Evolutionary conservation across 805 yeast species (phyloP).

Genomic region (Metschnikowia drakensbergensis): DNA sequence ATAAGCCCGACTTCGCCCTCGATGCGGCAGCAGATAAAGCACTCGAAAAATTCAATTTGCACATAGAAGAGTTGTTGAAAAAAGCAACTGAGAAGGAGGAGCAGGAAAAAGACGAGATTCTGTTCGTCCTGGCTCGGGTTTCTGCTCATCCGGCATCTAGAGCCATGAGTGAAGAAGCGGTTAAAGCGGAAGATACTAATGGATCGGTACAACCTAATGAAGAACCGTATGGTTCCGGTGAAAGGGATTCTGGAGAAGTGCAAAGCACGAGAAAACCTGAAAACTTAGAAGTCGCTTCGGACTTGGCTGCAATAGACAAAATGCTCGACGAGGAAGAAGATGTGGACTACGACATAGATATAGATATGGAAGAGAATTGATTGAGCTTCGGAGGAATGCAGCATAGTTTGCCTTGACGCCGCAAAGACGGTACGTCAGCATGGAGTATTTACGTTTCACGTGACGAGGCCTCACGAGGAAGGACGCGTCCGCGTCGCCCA

Average conservation of each 20-base stretch:
- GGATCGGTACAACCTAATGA: background rate
- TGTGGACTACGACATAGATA: slow-evolving; percentile 34
- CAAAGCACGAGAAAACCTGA: background rate
- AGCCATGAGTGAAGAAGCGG: background rate
- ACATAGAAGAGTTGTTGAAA: slow-evolving; percentile 22
- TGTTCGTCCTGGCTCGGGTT: slow-evolving; percentile 3
- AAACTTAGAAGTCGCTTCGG: slow-evolving; percentile 6
- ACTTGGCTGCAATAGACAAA: slow-evolving; percentile 30
- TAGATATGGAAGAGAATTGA: slow-evolving; percentile 13
- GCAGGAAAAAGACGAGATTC: slow-evolving; percentile 5
- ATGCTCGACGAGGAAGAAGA: slow-evolving; percentile 37
- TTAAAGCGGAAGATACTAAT: background rate
- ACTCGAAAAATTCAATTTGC: slow-evolving; percentile 28
- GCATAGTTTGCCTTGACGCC: background rate
- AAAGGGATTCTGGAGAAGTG: background rate
- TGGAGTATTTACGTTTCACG: background rate
- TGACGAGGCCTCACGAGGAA: background rate
- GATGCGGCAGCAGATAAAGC: slow-evolving; percentile 30
- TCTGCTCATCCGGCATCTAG: background rate
- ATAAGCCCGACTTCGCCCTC: slow-evolving; percentile 28
- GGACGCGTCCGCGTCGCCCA: background rate
- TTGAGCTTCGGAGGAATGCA: no score
- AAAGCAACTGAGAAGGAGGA: slow-evolving; percentile 24
- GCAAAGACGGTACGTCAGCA: background rate
- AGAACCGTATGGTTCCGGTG: background rate